These are phyloP conservation scores for Kwoniella pini DNA, from an alignment of 768 basidiomycete genomes.

Conservation along the genomic window DNA sequence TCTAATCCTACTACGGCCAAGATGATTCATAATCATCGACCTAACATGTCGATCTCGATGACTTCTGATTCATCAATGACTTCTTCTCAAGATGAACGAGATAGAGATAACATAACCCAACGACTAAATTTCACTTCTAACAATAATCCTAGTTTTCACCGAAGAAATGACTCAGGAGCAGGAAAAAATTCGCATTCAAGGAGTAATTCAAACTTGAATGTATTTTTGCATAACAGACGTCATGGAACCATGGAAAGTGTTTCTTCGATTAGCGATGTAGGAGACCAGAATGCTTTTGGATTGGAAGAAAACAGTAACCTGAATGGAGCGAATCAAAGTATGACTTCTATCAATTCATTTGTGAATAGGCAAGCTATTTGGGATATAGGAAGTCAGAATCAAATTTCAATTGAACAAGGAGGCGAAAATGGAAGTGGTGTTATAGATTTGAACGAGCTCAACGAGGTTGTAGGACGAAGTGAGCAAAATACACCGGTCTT, in stretches of 20 bases:
- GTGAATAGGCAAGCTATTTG: conserved; percentile 13
- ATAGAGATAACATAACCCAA: conserved; percentile 13
- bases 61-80: conserved; percentile 17
- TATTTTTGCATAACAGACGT: not conserved
- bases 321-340: not conserved
- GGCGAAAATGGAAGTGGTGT: not conserved
- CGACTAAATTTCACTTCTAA: conserved; percentile 9
- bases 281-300: conserved; percentile 10
- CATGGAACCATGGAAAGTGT: conserved; percentile 8
- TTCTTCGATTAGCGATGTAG: conserved; percentile 11
- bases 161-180: conserved; percentile 9
- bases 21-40: not conserved
- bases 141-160: not conserved
- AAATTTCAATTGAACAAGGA: not conserved
- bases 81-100: conserved; percentile 20
- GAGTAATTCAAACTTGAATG: conserved; percentile 3
- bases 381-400: not conserved
- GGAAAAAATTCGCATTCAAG: not conserved
- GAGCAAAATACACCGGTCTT: conserved; percentile 38
- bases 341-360: conserved; percentile 13
- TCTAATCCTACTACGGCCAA: not conserved
- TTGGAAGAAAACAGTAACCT: conserved; percentile 10
- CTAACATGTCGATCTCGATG: conserved; percentile 15
- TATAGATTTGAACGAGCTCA: not conserved
- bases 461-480: conserved; percentile 9